These are phyloP conservation scores for Thielaviopsis ethacetica DNA, from an alignment of 2,329 filamentous ascomycete genomes.

Conservation along the genomic window DNA sequence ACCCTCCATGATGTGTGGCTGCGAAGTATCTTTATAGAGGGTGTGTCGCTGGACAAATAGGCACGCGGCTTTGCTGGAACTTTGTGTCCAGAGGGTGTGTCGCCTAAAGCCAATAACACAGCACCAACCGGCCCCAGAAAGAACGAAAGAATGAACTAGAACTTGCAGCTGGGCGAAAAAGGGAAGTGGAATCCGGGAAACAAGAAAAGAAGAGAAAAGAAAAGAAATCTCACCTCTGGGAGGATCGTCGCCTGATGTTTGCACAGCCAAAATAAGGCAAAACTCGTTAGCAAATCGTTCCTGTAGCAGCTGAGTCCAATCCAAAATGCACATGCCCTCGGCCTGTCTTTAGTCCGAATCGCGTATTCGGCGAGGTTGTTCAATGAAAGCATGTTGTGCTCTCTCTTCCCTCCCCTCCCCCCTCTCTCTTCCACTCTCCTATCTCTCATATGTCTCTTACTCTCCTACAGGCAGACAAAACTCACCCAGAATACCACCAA, in stretches of 20 bases:
- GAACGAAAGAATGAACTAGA: neutral
- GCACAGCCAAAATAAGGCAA: constrained; percentile 3
- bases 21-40: too few species aligned
- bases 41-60: too few species aligned
- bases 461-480: constrained; percentile 11
- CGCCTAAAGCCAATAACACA: too few species aligned
- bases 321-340: too few species aligned
- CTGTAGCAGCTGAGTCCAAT: too few species aligned
- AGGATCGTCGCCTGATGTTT: constrained; percentile 63
- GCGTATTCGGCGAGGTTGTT: too few species aligned
- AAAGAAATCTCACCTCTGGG: constrained; percentile 53
- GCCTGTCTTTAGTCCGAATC: too few species aligned
- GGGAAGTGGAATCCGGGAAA: too few species aligned
- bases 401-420: neutral
- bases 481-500: constrained; percentile 86
- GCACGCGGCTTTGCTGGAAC: too few species aligned
- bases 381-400: neutral
- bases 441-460: neutral
- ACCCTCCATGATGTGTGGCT: too few species aligned
- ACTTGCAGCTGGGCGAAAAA: neutral
- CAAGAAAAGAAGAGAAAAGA: neutral
- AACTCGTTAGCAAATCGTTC: neutral
- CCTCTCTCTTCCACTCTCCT: neutral
- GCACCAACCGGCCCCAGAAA: too few species aligned
- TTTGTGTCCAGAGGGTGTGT: too few species aligned